phyloP scores from a whole-genome alignment of 768 basidiomycete species.

The Trametes coccinea region DNA sequence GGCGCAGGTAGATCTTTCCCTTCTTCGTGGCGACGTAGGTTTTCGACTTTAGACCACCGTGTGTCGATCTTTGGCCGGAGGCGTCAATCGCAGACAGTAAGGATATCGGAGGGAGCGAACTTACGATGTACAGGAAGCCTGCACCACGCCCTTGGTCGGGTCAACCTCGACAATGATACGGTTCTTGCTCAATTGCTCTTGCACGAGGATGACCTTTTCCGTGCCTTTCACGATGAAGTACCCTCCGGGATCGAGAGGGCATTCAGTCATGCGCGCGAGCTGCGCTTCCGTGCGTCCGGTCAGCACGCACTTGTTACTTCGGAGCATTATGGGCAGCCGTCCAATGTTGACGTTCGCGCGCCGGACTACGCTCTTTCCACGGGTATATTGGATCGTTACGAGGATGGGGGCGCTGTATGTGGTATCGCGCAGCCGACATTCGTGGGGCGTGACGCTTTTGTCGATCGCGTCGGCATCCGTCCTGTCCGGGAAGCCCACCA shows the following conservation, averaged over 20 bases:
- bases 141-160: conserved; percentile 82
- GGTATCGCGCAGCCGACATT: conserved; percentile 93
- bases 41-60: conserved; percentile 90
- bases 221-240: conserved; percentile 99
- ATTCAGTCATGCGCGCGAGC: conserved; percentile 94
- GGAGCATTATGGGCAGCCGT: conserved; percentile 91
- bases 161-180: conserved; percentile 98
- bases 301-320: conserved; percentile 93
- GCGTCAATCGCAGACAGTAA: conserved; percentile 16
- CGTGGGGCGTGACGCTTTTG: conserved; percentile 89
- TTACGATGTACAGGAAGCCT: conserved; percentile 95
- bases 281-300: conserved; percentile 74
- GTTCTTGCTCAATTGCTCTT: conserved; percentile 98
- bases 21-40: conserved; percentile 97
- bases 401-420: conserved; percentile 92
- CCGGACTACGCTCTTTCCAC: conserved; percentile 86
- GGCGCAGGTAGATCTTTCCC: conserved; percentile 91
- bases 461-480: conserved; percentile 80
- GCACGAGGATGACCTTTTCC: conserved; percentile 98
- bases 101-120: conserved; percentile 33
- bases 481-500: conserved; percentile 88
- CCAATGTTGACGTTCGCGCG: conserved; percentile 85
- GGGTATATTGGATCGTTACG: conserved; percentile 93
- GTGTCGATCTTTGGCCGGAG: conserved; percentile 63
- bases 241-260: conserved; percentile 98